A percentile compares a stretch with the other conserved stretches of the same genome.
Conservation (phyloP, 1,284 basidiomycete genomes). For the Marasmius tenuissimus region DNA sequence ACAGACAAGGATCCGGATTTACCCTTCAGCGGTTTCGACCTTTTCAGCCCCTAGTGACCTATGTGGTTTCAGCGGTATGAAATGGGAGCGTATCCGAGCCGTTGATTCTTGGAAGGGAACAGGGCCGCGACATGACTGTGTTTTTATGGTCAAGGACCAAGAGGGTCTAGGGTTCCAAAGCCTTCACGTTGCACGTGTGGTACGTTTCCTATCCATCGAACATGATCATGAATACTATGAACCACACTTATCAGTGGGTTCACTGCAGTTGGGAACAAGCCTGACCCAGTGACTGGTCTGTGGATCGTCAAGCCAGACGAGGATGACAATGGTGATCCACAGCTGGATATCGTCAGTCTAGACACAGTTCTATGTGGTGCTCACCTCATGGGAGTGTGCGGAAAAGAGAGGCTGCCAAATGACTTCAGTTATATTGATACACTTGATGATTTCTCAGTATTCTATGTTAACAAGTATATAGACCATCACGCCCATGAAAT, state of each 20-base stretch:
- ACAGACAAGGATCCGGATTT: slow-evolving; percentile 10
- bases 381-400: slow-evolving; percentile 23
- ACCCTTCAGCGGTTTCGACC: slow-evolving; percentile 19
- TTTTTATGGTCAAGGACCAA: slow-evolving; percentile 17
- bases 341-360: slow-evolving; percentile 16
- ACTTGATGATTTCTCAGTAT: slow-evolving; percentile 11
- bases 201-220: slow-evolving; percentile 18
- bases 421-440: not conserved
- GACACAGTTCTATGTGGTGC: slow-evolving; percentile 19
- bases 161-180: slow-evolving; percentile 14
- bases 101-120: slow-evolving; percentile 16
- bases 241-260: not conserved
- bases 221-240: not conserved
- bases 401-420: slow-evolving; percentile 12
- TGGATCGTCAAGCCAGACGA: slow-evolving; percentile 25
- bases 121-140: slow-evolving; percentile 21
- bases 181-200: slow-evolving; percentile 16
- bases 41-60: slow-evolving; percentile 30
- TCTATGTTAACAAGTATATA: slow-evolving; percentile 15
- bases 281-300: slow-evolving; percentile 25
- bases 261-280: not conserved
- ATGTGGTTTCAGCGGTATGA: slow-evolving; percentile 21
- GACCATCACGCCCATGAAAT: too few relatives aligned
- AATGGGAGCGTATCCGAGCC: slow-evolving; percentile 20
- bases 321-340: not conserved